These are phyloP conservation scores for Aspergillus candidus DNA, from an alignment of 2,329 filamentous ascomycete species.

Conservation along the genomic window DNA sequence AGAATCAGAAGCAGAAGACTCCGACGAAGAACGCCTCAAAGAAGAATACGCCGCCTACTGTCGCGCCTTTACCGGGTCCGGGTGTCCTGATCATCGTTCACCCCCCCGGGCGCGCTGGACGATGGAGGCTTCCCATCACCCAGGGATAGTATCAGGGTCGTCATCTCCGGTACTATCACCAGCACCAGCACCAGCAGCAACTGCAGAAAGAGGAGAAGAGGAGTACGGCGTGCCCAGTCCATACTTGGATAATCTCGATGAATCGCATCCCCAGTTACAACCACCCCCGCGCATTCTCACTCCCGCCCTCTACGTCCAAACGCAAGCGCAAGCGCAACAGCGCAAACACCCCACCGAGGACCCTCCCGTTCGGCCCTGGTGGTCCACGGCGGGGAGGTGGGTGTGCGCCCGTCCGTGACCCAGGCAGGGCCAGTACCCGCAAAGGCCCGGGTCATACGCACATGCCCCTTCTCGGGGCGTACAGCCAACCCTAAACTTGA, in stretches of 20 bases:
- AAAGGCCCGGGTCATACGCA: too few species aligned
- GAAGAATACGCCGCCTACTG: slow-evolving; percentile 1
- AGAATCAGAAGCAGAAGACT: background rate
- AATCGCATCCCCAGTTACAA: background rate
- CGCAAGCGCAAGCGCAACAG: slow-evolving; percentile 1
- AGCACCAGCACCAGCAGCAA: too few species aligned
- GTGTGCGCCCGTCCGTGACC: too few species aligned
- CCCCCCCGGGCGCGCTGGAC: background rate
- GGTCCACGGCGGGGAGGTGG: background rate
- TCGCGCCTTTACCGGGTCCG: background rate
- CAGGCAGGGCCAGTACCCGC: too few species aligned
- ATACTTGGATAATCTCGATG: slow-evolving; percentile 5
- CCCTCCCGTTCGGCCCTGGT: background rate
- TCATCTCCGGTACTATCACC: too few species aligned
- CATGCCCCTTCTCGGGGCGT: too few species aligned
- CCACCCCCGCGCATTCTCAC: slow-evolving; percentile 13
- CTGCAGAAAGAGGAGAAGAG: too few species aligned
- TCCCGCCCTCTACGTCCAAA: slow-evolving; percentile 9
- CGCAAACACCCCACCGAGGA: background rate
- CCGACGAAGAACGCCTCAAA: background rate
- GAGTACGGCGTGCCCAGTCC: background rate
- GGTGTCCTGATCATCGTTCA: background rate
- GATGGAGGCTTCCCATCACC: too few species aligned
- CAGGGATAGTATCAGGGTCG: too few species aligned
- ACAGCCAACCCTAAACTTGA: too few species aligned